Evolutionary conservation across 805 yeast species (phyloP).

Genomic region (Schwanniomyces polymorphus): DNA sequence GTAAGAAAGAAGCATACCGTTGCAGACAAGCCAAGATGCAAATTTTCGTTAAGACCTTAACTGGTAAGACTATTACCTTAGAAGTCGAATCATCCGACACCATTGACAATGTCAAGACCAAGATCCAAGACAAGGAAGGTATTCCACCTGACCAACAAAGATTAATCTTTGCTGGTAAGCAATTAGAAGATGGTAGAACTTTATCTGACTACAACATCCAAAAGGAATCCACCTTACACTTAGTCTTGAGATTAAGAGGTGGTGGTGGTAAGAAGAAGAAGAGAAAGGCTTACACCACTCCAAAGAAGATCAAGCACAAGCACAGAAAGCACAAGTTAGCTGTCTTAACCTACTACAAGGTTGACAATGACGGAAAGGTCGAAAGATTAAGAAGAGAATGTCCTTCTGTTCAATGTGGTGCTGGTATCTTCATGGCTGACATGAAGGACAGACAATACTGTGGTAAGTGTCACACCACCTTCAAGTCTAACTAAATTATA

Average conservation of each 20-base stretch:
- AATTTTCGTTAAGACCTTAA: slow-evolving; percentile 98
- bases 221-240: slow-evolving; percentile 97
- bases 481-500: slow-evolving; percentile 45
- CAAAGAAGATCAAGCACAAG: slow-evolving; percentile 99
- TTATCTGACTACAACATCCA: slow-evolving; percentile 99
- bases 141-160: slow-evolving; percentile 99
- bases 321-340: slow-evolving; percentile 99
- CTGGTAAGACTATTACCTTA: slow-evolving; percentile 98
- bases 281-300: slow-evolving; percentile 99
- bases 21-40: slow-evolving; percentile 61
- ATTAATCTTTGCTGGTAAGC: slow-evolving; percentile 99
- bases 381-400: slow-evolving; percentile 99
- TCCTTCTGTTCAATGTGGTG: slow-evolving; percentile 90
- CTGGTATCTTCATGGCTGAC: slow-evolving; percentile 99
- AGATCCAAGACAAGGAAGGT: slow-evolving; percentile 99
- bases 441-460: slow-evolving; percentile 99
- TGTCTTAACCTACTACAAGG: slow-evolving; percentile 99
- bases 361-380: slow-evolving; percentile 97
- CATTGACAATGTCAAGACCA: slow-evolving; percentile 97
- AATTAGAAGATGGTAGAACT: slow-evolving; percentile 99
- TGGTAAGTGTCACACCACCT: slow-evolving; percentile 98
- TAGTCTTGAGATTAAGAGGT: slow-evolving; percentile 97
- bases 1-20: slow-evolving; percentile 50
- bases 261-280: slow-evolving; percentile 99
- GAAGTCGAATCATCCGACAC: slow-evolving; percentile 99